Base-by-base conservation (phyloP, 1,139 yeast genomes). In the Blastobotrys malaysiensis region DNA sequence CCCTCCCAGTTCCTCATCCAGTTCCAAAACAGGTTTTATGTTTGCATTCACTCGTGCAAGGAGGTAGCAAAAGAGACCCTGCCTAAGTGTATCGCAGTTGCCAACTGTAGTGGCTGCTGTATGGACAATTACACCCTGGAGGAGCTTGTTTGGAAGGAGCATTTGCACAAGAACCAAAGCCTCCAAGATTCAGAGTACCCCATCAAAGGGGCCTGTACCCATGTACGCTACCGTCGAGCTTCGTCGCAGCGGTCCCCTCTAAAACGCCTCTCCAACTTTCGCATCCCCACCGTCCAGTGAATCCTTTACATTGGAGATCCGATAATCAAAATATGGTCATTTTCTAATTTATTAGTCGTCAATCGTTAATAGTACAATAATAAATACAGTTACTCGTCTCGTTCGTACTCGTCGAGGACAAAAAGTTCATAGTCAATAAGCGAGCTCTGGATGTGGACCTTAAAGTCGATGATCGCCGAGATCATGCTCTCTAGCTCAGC, bases 401-500 rank as follows among this genome's bases (percentile, higher is more conserved):
- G 52, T 73, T 56, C 72, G 66, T 20, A 73, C 70, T 55, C 56
- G n/a, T 51, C 53, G 43, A 52, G 51, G 22, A 53, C 53, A 57
- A 76, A 66, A 52, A 71, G 76, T 59, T 81, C 87, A 54, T 82
- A 73, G 52, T 77, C 81, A 63, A 81, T 83, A 47, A 84, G 70
- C 45, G 80, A 75, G 31, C 77, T 76, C 65, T 86, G 91, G 49
- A 86, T 77, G 55, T 78, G 80, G 55, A 83, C 70, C 70, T 87
- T 88, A 70, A 87, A 84, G 50, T 76, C 78, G 53, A 86, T 80
- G 44, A 83, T 79, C 53, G 72, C 75, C 55, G 83, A 82, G 54
- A 87, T 79, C 63, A 84, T 76, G 56, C 76, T 75, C 57, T 78
- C 80, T 43, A 84, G 78, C 57, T 80, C 79, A 50, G 78, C 77